These are phyloP conservation scores for Agroathelia rolfsii DNA, from an alignment of 1,284 basidiomycete species.

Conservation along the genomic window DNA sequence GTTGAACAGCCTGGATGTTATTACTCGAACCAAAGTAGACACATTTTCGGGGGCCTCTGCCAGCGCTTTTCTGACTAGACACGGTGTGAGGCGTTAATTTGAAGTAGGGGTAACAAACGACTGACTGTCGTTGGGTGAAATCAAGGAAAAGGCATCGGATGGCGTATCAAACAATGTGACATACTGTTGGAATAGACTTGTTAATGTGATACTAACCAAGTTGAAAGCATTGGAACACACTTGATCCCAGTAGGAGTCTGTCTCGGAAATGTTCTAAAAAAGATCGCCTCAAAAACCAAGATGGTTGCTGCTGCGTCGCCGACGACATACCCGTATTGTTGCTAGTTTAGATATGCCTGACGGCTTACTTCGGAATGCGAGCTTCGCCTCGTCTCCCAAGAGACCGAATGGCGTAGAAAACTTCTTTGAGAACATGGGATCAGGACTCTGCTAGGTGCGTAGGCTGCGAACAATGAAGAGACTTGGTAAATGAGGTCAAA, in stretches of 20 bases:
- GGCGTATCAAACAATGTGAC: constrained; percentile 77
- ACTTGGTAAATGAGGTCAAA: too few species aligned
- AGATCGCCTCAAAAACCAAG: constrained; percentile 10
- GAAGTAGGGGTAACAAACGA: constrained; percentile 19
- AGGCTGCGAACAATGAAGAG: too few species aligned
- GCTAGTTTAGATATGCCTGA: constrained; percentile 71
- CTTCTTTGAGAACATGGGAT: constrained; percentile 59
- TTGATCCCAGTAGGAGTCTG: constrained; percentile 80
- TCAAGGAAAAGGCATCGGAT: constrained; percentile 81
- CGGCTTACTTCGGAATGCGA: constrained; percentile 76
- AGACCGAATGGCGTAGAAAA: constrained; percentile 71
- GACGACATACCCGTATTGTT: constrained; percentile 50
- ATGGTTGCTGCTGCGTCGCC: constrained; percentile 2
- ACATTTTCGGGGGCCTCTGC: constrained; percentile 77
- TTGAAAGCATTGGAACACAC: constrained; percentile 27
- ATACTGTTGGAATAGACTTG: constrained; percentile 41
- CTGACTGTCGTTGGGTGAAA: constrained; percentile 80
- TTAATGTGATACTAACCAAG: constrained; percentile 7
- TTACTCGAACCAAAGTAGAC: constrained; percentile 67
- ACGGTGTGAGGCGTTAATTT: constrained; percentile 5
- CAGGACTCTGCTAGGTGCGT: too few species aligned
- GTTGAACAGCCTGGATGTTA: constrained; percentile 70
- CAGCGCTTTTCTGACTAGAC: constrained; percentile 70
- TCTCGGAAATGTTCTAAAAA: constrained; percentile 57
- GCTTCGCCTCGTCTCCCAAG: constrained; percentile 79